These are phyloP conservation scores for Coelastrella sp. DNA, from an alignment of 139 green algal genomes.

Conservation along the genomic window DNA sequence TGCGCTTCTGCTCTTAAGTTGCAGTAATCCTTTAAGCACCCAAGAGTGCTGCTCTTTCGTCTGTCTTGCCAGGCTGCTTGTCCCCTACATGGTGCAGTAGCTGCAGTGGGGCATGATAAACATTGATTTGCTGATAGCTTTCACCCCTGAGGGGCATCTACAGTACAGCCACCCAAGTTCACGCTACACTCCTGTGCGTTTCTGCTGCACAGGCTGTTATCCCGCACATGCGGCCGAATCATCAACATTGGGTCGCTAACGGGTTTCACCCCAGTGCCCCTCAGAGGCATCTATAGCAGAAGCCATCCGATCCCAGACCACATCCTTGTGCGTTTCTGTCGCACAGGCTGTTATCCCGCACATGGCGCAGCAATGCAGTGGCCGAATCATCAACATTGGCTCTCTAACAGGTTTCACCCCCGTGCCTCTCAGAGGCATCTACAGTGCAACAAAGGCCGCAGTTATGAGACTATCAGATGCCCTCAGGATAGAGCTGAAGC, in stretches of 20 bases:
- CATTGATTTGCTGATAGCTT: neutral
- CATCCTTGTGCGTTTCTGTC: neutral
- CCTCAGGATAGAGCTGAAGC: slow-evolving; percentile 27
- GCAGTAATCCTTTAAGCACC: too few relatives aligned
- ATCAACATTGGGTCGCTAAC: too few relatives aligned
- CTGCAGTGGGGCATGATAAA: too few relatives aligned
- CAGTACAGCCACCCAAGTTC: too few relatives aligned
- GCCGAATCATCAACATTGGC: slow-evolving; percentile 45
- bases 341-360: neutral
- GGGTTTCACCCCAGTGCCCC: neutral
- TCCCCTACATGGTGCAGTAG: too few relatives aligned
- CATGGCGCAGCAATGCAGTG: slow-evolving; percentile 27
- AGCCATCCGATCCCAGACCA: neutral
- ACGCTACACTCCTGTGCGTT: neutral
- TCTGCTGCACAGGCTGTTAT: neutral
- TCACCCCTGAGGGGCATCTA: too few relatives aligned
- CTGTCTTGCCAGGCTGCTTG: too few relatives aligned
- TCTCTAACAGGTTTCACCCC: slow-evolving; percentile 29
- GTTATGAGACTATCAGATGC: slow-evolving; percentile 42
- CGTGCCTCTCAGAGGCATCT: slow-evolving; percentile 30
- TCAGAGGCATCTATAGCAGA: too few relatives aligned
- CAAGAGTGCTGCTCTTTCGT: too few relatives aligned
- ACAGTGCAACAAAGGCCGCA: slow-evolving; percentile 44
- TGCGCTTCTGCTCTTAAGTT: too few relatives aligned
- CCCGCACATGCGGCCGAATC: slow-evolving; percentile 11